Base-by-base conservation (phyloP, 106 monocot species). In the Phalaenopsis equestris region DNA sequence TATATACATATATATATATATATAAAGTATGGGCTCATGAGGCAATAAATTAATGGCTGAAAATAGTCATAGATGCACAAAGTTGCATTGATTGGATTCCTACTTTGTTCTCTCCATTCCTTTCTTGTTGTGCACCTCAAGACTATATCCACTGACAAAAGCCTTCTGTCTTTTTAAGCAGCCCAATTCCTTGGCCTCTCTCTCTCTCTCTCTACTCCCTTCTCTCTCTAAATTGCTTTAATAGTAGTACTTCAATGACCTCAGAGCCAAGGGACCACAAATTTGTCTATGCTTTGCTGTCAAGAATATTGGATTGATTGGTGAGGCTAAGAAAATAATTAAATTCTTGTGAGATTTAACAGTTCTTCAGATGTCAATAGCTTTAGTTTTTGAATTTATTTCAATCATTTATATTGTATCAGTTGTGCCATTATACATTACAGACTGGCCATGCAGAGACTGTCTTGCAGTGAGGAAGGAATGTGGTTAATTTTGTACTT, bases 241-340 rank as follows among this genome's bases (percentile, higher is more conserved):
- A 72, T 41, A 39, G 11, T 72, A 15, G 11, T 39, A 41, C 72
- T 38, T 72, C 12, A 72, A 72, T 41, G 38, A 72, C 41, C 41
- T 38, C 16, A 36, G 41, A 23, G 72, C 41, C 41, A 72, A 39
- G 36, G 72, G 72, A 72, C 72, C 72, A 72, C 72, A 72, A 39
- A 72, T 39, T 72, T 72, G 72, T 72, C 38, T 41, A 41, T 72
- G 72, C 72, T 72, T 72, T 72, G 72, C 72, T 72, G 72, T 72
- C 72, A 52, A 52, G 52, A 52, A 52, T 52, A 52, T 52, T 52
- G 52, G 52, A 52, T 52, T 65, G 64, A 65, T 19, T 65, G 24
- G 6, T 7, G 4, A 3, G 64, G 64, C 7, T 21, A 19, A 65
- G 4, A 65, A 65, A 24, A 8, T 24, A 65, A 16, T 30, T 30